Percentiles rank a stretch among this genome's conserved stretches.
Conservation (phyloP, 2,329 filamentous ascomycete genomes). For the Epichloe sp. region DNA sequence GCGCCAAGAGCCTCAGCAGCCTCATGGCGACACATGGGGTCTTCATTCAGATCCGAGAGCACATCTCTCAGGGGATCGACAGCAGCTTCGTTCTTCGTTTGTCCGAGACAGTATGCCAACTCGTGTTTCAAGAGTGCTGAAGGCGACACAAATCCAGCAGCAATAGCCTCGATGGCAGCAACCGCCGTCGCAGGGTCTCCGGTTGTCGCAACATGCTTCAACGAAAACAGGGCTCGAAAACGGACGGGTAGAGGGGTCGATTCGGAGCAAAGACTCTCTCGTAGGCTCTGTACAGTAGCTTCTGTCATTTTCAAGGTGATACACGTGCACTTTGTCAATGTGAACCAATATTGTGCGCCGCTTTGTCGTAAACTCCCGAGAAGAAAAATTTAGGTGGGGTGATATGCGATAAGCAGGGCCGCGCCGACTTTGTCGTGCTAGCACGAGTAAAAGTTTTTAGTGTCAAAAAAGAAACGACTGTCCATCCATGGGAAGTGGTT, state of each 20-base stretch:
- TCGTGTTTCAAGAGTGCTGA: constrained; percentile 94
- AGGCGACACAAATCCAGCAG: constrained; percentile 69
- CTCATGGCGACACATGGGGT: constrained; percentile 92
- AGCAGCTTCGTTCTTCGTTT: constrained; percentile 67
- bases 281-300: constrained; percentile 47
- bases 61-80: constrained; percentile 60
- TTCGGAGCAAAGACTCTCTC: constrained; percentile 69
- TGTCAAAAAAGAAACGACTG: background rate
- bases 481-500: constrained; percentile 13
- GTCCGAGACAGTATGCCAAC: constrained; percentile 90
- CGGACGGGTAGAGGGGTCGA: constrained; percentile 70
- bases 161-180: constrained; percentile 64
- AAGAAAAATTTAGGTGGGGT: constrained; percentile 26
- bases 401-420: constrained; percentile 4
- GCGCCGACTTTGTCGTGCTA: background rate
- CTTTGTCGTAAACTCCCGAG: constrained; percentile 4
- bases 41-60: constrained; percentile 66
- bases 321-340: background rate
- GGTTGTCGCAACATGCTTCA: constrained; percentile 80
- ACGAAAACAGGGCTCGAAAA: constrained; percentile 92
- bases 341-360: background rate
- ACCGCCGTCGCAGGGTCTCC: constrained; percentile 42
- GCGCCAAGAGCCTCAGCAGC: constrained; percentile 91
- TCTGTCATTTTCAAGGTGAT: constrained; percentile 11
- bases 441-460: background rate